Evolutionary conservation across 2,329 filamentous ascomycete genomes (phyloP).

Genomic region (Phoma sp.): DNA sequence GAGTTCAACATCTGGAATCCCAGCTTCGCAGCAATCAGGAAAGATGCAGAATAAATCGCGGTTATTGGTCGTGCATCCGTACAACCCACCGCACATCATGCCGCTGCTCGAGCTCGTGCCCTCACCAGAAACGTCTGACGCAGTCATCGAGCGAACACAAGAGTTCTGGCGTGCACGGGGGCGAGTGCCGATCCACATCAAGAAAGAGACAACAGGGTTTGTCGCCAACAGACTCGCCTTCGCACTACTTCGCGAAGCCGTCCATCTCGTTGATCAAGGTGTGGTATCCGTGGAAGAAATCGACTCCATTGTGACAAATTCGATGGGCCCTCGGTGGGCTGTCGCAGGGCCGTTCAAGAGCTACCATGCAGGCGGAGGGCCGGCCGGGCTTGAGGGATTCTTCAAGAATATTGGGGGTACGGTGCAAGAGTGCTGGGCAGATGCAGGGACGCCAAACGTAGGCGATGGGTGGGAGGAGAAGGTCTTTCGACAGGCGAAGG

Average conservation of each 20-base stretch:
- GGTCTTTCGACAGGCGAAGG: slow-evolving; percentile 54
- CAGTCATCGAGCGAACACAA: slow-evolving; percentile 51
- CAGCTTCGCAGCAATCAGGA: slow-evolving; percentile 57
- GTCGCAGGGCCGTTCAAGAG: slow-evolving; percentile 62
- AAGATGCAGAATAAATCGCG: slow-evolving; percentile 53
- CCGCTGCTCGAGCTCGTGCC: slow-evolving; percentile 66
- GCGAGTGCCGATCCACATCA: slow-evolving; percentile 57
- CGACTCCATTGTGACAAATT: slow-evolving; percentile 54
- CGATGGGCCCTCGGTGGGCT: slow-evolving; percentile 36
- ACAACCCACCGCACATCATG: slow-evolving; percentile 69
- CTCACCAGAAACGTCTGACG: slow-evolving; percentile 49
- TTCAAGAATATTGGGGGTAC: slow-evolving; percentile 64
- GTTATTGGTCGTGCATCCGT: slow-evolving; percentile 65
- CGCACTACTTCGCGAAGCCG: slow-evolving; percentile 62
- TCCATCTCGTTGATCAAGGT: slow-evolving; percentile 59
- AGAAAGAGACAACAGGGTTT: slow-evolving; percentile 62
- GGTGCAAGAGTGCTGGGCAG: slow-evolving; percentile 62
- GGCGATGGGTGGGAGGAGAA: slow-evolving; percentile 55
- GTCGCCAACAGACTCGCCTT: slow-evolving; percentile 65
- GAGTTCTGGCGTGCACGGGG: slow-evolving; percentile 54
- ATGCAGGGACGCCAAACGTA: slow-evolving; percentile 53
- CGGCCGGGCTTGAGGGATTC: slow-evolving; percentile 59
- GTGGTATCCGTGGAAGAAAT: slow-evolving; percentile 61
- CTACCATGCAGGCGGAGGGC: slow-evolving; percentile 65
- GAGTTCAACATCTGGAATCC: slow-evolving; percentile 65